Percentiles rank a stretch among this genome's conserved stretches.
These are phyloP conservation scores for Sarocladiaceae sp. DNA, from an alignment of 2,329 filamentous ascomycete species.

Conservation along the genomic window DNA sequence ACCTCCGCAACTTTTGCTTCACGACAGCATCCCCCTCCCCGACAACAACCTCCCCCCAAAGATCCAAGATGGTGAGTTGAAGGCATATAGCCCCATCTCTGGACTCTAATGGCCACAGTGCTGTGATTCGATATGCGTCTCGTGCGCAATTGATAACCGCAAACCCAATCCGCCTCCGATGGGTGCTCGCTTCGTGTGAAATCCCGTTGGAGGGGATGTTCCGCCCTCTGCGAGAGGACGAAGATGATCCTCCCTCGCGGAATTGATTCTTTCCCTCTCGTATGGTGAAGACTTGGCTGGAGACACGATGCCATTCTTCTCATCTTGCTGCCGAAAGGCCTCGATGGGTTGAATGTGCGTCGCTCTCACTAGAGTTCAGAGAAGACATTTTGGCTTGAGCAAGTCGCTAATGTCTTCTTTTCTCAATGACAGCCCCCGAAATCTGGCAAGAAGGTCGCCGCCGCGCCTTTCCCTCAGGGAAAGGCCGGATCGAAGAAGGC, in stretches of 20 bases:
- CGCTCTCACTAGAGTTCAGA: slow-evolving; percentile 88
- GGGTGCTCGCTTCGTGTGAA: not conserved
- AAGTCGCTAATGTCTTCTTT: slow-evolving; percentile 96
- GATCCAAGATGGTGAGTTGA: slow-evolving; percentile 37
- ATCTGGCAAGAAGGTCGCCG: slow-evolving; percentile 93
- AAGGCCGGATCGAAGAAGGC: slow-evolving; percentile 93
- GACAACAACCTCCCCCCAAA: slow-evolving; percentile 15
- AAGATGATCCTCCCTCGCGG: slow-evolving; percentile 13
- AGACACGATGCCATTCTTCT: slow-evolving; percentile 28
- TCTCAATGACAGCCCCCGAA: slow-evolving; percentile 99
- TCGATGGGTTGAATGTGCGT: slow-evolving; percentile 24
- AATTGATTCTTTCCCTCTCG: slow-evolving; percentile 11
- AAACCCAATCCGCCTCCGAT: slow-evolving; percentile 3
- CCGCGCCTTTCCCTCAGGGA: slow-evolving; percentile 91
- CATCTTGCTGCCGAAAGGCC: slow-evolving; percentile 47
- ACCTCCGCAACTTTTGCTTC: slow-evolving; percentile 15
- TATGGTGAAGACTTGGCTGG: slow-evolving; percentile 60
- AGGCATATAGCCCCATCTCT: slow-evolving; percentile 14
- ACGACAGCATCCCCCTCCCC: slow-evolving; percentile 24
- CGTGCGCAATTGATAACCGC: slow-evolving; percentile 23
- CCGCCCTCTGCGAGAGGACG: slow-evolving; percentile 6
- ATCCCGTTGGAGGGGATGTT: slow-evolving; percentile 1
- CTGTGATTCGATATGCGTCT: slow-evolving; percentile 25
- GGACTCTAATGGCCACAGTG: slow-evolving; percentile 33
- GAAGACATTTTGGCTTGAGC: slow-evolving; percentile 74